Percentiles rank a stretch among this genome's conserved stretches.
Evolutionary conservation across 108 stramenopile genomes (phyloP).

Genomic region (Pseudonitzschia delicatissima): DNA sequence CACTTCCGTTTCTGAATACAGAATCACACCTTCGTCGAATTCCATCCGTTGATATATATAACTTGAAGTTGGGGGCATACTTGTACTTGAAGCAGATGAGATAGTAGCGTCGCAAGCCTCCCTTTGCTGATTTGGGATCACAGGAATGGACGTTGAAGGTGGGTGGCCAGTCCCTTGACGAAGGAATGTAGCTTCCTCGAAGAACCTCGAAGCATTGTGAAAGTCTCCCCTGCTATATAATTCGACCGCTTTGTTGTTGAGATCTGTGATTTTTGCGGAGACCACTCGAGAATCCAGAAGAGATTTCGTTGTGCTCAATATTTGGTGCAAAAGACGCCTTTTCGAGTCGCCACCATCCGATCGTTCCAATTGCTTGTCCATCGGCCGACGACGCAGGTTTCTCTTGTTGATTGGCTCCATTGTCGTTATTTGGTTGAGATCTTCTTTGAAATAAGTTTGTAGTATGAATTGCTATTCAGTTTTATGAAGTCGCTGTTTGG

Average conservation of each 20-base stretch:
- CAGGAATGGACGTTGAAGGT: neutral
- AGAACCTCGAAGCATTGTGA: conserved; percentile 22
- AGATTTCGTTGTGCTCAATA: neutral
- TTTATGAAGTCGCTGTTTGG: too few species aligned
- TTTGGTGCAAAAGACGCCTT: neutral
- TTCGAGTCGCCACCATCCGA: neutral
- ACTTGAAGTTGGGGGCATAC: conserved; percentile 9
- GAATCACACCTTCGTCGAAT: conserved; percentile 63
- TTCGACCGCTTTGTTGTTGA: conserved; percentile 28
- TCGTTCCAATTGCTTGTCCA: neutral
- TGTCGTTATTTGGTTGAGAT: too few species aligned
- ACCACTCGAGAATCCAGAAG: neutral
- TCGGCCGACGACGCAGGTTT: conserved; percentile 5
- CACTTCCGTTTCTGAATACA: conserved; percentile 31
- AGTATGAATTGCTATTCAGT: too few species aligned
- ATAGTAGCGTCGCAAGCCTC: too few species aligned
- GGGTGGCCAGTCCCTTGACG: neutral
- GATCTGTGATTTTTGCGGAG: conserved; percentile 15
- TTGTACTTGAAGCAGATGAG: too few species aligned
- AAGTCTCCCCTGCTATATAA: conserved; percentile 29
- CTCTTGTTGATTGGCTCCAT: neutral
- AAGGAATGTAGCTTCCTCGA: conserved; percentile 27
- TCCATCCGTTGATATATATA: conserved; percentile 62
- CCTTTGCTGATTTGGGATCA: neutral
- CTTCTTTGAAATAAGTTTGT: too few species aligned